Evolutionary conservation across 1,284 basidiomycete genomes (phyloP), one percentile per base, ranked within the genome.

Genomic region (Leccinum variabile): DNA sequence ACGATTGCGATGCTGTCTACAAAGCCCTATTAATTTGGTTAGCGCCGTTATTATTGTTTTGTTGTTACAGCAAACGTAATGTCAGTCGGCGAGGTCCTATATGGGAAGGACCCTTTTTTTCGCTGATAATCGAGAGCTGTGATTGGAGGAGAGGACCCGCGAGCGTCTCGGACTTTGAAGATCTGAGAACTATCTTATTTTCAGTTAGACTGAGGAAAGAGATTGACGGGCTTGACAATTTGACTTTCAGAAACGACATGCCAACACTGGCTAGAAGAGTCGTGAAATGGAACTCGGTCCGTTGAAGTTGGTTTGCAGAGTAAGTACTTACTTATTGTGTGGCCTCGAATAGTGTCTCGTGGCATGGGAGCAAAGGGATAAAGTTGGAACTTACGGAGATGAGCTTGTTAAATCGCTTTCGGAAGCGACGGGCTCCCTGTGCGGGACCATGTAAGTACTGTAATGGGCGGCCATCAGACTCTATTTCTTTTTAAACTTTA

Each of bases 381-480:
- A 18, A 46, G 44, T 32, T n/a, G 10, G 52, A 28, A 33, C 10
- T 32, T 13, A 33, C 30, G 53, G 30, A 33, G 30, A 54, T 54
- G 53, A 54, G 6, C 28, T 16, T 54, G 44, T 10, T 46, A 18
- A 18, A 46, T 46, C 44, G 18, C 44, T 30, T 41, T 39, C 60
- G 64, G 64, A 63, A 63, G 64, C 64, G 63, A 66, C 35, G 55
- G 62, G 28, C 16, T 59, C 22, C 41, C 18, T 30, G 39, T 14
- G 25, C 22, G 25, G 28, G 50, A 18, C 44, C 25, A 28, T 16
- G 25, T 16, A 8, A 18, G 13, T 35, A 52, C 28, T n/a, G n/a
- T n/a, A n/a, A 59, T 10, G 16, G 33, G 16, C 46, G 46, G 18
- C 46, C 18, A 49, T 49, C 46, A 49, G 18, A 49, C 44, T 44